phyloP scores from a whole-genome alignment of 106 monocot genomes.

The Dendrobium huoshanense region DNA sequence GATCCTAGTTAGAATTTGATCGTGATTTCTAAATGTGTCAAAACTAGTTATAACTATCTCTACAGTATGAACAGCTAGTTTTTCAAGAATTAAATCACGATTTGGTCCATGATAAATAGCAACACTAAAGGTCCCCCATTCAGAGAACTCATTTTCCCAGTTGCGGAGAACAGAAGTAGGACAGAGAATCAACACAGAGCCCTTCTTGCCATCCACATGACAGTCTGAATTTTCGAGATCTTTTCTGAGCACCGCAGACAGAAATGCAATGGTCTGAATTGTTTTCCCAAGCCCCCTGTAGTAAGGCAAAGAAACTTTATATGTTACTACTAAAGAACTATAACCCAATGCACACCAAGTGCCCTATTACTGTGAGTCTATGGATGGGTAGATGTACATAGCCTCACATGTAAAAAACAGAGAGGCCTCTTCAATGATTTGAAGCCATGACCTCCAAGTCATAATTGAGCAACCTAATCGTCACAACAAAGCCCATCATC shows the following conservation, averaged over 20 bases:
- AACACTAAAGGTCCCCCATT: conserved; percentile 65
- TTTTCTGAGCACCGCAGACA: conserved; percentile 69
- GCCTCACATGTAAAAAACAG: not conserved
- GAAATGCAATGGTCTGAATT: conserved; percentile 89
- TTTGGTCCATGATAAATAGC: conserved; percentile 90
- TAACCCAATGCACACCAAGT: not conserved
- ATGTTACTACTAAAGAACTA: not conserved
- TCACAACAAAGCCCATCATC: not conserved
- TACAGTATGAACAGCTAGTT: conserved; percentile 33
- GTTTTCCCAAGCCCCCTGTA: conserved; percentile 95
- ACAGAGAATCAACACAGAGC: conserved; percentile 73
- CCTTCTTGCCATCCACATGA: conserved; percentile 19
- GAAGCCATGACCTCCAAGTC: not conserved
- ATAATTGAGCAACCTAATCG: not conserved
- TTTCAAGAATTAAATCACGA: conserved; percentile 81
- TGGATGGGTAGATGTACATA: not conserved
- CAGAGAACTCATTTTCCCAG: conserved; percentile 91
- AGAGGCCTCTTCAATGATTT: not conserved
- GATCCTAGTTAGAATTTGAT: conserved; percentile 47
- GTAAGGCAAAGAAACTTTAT: conserved; percentile 8
- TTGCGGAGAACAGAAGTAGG: conserved; percentile 92
- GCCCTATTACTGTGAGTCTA: not conserved
- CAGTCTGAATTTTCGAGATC: conserved; percentile 25
- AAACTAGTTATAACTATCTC: conserved; percentile 91
- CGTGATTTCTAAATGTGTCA: conserved; percentile 88